Conservation (phyloP, 306 rosid species). For the Corylus americana region DNA sequence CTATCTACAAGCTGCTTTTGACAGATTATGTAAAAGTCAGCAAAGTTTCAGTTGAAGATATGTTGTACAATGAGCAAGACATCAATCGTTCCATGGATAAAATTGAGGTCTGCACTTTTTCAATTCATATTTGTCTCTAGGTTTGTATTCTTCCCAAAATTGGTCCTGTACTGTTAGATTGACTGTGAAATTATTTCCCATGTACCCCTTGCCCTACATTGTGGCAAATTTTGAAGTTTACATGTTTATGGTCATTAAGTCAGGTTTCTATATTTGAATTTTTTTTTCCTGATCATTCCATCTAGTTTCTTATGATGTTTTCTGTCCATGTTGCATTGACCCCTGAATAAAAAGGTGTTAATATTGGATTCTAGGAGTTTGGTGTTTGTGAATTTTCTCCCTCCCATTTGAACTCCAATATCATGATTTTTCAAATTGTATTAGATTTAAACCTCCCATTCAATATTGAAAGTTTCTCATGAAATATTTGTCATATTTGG, state of each 20-base stretch:
- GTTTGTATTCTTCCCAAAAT: neutral
- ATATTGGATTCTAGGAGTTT: neutral
- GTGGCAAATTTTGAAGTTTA: neutral
- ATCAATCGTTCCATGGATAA: constrained; percentile 94
- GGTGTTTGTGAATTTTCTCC: neutral
- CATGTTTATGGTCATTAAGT: neutral
- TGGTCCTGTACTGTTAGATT: neutral
- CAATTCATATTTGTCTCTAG: neutral
- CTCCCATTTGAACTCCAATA: neutral
- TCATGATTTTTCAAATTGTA: neutral
- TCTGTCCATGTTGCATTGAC: neutral
- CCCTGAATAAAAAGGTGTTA: neutral
- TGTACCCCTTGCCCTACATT: neutral
- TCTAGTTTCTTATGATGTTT: neutral
- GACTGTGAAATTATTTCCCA: neutral
- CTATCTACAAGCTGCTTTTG: constrained; percentile 81
- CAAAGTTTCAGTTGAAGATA: constrained; percentile 88
- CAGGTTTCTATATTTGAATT: neutral
- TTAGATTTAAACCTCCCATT: neutral
- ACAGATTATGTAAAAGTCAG: constrained; percentile 91
- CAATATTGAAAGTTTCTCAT: neutral
- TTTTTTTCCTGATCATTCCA: neutral
- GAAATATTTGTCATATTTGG: neutral
- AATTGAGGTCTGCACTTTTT: constrained; percentile 65
- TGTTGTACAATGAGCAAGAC: constrained; percentile 83